Base-by-base conservation (phyloP, 768 basidiomycete species). In the Tricholoma matsutake region DNA sequence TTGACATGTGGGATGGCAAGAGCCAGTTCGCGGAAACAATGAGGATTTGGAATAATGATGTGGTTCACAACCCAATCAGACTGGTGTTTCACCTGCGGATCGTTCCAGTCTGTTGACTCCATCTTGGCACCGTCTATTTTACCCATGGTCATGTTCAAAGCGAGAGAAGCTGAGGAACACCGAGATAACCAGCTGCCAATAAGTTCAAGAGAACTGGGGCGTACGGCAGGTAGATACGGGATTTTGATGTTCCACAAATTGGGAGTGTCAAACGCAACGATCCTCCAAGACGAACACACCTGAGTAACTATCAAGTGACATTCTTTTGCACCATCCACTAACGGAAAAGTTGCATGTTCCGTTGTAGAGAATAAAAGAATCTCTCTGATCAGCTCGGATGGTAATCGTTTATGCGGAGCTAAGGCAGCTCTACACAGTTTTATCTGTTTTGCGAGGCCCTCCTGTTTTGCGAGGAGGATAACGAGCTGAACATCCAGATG, bases 321-420 rank as follows among this genome's bases (percentile, higher is more conserved):
- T 14, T 57, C 56, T 18, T 47, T 29, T 32, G 29, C 34, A 7
- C 56, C 56, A 14, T 32, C 31, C 22, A 57, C n/a, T 3, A 57
- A 29, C n/a, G 56, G 56, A 14, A 57, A 47, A 31, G 18, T 31
- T 9, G 41, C 41, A 20, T 45, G 43, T 34, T 57, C 56, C 28
- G 43, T n/a, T 16, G 47, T 32, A 22, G 41, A 45, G 32, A 57
- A 34, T 22, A 45, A 45, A 22, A 47, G 9, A 34, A 57, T 57
- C 35, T 57, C 43, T 16, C 41, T 57, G 56, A 57, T 57, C 43
- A 57, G 4, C 41, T 57, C 56, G 18, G 56, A 32, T 2, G 56
- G 56, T 14, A 57, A 37, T 20, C 35, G 41, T 18, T 57, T 57
- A 39, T 47, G 47, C 10, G 56, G 56, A 47, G 56, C 56, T 25